Conservation (phyloP, 169 alveolate genomes). For the Plasmodium vivax region DNA sequence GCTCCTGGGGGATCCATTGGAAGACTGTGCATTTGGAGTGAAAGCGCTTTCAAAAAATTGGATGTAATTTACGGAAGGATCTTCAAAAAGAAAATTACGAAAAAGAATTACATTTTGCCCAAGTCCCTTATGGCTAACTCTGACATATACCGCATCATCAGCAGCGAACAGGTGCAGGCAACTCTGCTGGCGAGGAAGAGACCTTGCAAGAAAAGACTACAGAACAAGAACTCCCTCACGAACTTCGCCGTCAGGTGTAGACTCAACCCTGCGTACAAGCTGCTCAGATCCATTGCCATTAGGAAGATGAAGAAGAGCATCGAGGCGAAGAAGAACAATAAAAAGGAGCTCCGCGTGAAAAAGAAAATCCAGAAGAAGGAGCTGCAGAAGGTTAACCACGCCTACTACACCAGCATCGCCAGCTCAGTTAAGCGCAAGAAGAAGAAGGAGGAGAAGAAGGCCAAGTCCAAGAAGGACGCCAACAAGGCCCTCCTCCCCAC, state of each 20-base stretch:
- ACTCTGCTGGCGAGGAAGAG: constrained; percentile 88
- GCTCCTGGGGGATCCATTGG: constrained; percentile 99
- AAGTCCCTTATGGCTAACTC: constrained; percentile 77
- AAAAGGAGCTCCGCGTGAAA: constrained; percentile 22
- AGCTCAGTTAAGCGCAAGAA: constrained; percentile 32
- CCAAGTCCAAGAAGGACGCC: constrained; percentile 34
- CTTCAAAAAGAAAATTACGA: constrained; percentile 1
- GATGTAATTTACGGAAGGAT: constrained; percentile 73
- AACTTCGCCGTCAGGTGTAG: constrained; percentile 78
- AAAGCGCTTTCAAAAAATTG: constrained; percentile 94
- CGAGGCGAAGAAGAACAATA: constrained; percentile 2
- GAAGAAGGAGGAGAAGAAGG: constrained; percentile 58
- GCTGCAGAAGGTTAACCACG: constrained; percentile 32
- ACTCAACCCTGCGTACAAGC: constrained; percentile 79
- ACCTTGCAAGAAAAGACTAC: constrained; percentile 75
- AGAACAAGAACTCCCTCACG: constrained; percentile 77
- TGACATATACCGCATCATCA: constrained; percentile 96
- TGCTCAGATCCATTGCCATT: constrained; percentile 68
- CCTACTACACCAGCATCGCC: constrained; percentile 37
- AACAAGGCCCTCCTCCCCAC: constrained; percentile 2
- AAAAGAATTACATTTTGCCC: constrained; percentile 92
- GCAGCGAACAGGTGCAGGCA: constrained; percentile 96
- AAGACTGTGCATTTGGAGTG: constrained; percentile 97
- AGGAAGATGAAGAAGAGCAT: constrained; percentile 24
- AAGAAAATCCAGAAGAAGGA: constrained; percentile 38